Percentiles rank a stretch among this genome's conserved stretches.
These are phyloP conservation scores for Blastobotrys petasosporus DNA, from an alignment of 1,139 yeast species.

Conservation along the genomic window DNA sequence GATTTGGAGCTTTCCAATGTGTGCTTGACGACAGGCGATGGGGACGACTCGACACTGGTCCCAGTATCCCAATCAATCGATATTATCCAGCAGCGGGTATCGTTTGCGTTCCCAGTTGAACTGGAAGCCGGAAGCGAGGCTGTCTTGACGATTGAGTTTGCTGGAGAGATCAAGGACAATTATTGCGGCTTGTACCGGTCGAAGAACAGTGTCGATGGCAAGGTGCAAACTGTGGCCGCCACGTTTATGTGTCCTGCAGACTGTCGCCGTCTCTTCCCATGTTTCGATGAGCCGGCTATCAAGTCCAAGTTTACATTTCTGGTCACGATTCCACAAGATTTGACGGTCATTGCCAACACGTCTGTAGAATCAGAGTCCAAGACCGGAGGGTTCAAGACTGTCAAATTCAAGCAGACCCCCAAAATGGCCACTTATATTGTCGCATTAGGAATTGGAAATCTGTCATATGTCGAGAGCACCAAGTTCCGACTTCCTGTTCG, in stretches of 20 bases:
- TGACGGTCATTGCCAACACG: slow-evolving; percentile 77
- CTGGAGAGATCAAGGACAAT: slow-evolving; percentile 65
- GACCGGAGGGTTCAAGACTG: slow-evolving; percentile 27
- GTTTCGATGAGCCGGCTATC: slow-evolving; percentile 78
- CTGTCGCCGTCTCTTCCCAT: slow-evolving; percentile 85
- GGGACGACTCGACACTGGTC: background rate
- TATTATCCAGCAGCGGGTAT: slow-evolving; percentile 56
- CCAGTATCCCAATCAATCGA: slow-evolving; percentile 32
- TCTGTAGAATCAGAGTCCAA: slow-evolving; percentile 40
- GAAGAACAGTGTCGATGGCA: slow-evolving; percentile 53
- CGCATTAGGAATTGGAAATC: slow-evolving; percentile 73
- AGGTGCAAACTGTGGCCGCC: slow-evolving; percentile 56
- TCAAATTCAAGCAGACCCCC: slow-evolving; percentile 53
- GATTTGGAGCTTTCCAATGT: slow-evolving; percentile 54
- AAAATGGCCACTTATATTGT: slow-evolving; percentile 68
- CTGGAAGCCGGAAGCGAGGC: slow-evolving; percentile 39
- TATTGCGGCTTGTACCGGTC: slow-evolving; percentile 83
- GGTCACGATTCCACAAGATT: slow-evolving; percentile 49
- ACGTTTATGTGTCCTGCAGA: slow-evolving; percentile 85
- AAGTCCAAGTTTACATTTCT: slow-evolving; percentile 74
- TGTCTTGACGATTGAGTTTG: slow-evolving; percentile 49
- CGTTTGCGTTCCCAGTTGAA: slow-evolving; percentile 53
- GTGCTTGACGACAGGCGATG: slow-evolving; percentile 1
- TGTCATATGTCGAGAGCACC: slow-evolving; percentile 55
- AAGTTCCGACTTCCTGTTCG: slow-evolving; percentile 67